Evolutionary conservation across 2,329 filamentous ascomycete genomes (phyloP).

Genomic region (Aaosphaeria arxii): DNA sequence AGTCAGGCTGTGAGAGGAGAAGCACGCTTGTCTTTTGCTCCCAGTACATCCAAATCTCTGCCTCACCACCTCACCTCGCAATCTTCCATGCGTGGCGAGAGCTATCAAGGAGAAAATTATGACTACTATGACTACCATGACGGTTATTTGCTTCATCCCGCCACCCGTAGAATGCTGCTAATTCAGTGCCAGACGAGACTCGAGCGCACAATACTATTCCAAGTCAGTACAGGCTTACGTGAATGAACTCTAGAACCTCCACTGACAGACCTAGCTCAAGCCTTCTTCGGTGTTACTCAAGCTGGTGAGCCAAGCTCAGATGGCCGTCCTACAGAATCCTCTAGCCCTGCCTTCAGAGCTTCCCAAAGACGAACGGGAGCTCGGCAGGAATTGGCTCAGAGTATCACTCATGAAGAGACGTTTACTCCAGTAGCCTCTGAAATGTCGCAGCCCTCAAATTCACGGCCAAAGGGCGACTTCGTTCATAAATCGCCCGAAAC

Average conservation of each 20-base stretch:
- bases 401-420: no score
- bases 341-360: slow-evolving; percentile 41
- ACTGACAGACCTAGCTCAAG: not conserved
- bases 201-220: no score
- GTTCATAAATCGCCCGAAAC: no score
- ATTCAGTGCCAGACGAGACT: no score
- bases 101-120: no score
- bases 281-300: slow-evolving; percentile 4
- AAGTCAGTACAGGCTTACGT: not conserved
- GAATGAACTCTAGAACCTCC: slow-evolving; percentile 1
- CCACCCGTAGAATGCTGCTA: no score
- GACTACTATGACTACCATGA: no score
- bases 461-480: no score
- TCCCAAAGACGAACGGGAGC: slow-evolving; percentile 22
- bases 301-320: slow-evolving; percentile 29
- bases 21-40: slow-evolving; percentile 38
- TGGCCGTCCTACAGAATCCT: slow-evolving; percentile 23
- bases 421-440: no score
- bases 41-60: slow-evolving; percentile 10
- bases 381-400: not conserved
- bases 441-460: no score
- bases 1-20: slow-evolving; percentile 31
- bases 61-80: not conserved
- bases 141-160: no score
- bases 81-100: no score